Evolutionary conservation across 2,329 filamentous ascomycete species (phyloP), one percentile per base, ranked within the genome.

Genomic region (Clonostachys sp.): DNA sequence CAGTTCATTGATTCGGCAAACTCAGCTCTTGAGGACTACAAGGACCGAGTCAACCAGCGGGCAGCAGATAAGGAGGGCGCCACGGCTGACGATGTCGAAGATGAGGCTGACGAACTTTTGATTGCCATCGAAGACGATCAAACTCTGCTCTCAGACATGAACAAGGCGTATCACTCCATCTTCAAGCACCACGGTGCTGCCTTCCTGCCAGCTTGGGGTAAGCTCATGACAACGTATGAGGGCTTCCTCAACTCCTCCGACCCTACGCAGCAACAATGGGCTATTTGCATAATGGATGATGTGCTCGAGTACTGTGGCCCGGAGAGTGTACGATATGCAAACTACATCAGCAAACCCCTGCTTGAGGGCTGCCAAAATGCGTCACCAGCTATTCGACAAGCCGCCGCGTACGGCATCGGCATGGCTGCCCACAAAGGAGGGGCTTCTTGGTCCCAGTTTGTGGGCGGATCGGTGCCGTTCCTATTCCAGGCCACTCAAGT

Each of bases 141-240:
- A 69, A 96, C 91, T 18, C 78, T 99, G 16, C 79, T 99, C 41
- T 96, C 91, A 2, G 94, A 99, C 62, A 99, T 99, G 94, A 99
- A 99, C 81, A 99, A 99, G 76, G 92, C 94, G 1, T 99, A 95
- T 80, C 94, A 99, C 70, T 92, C 91, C 51, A 90, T 99, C 55
- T 99, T 99, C 79, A 97, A 97, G 76, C 91, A 96, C 71, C 91
- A 96, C 64, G 89, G 89, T 20, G 77, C 83, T 10, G 74, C 79
- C 12, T 99, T 99, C 76, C 77, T 99, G 46, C 86, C 84, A 6
- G 77, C 89, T 40, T 99, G 92, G 91, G 88, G 96, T 63, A 81
- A 83, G 46, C 77, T 99, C 20, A 83, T 96, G 65, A 74, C 79
- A 12, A 95, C 90, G 48, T 97, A 97, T 65, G 84, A 91, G 57